Percentiles rank a stretch among this genome's conserved stretches.
Conservation (phyloP, 495 filamentous ascomycete genomes). For the Aspergillus incahuasiensis region DNA sequence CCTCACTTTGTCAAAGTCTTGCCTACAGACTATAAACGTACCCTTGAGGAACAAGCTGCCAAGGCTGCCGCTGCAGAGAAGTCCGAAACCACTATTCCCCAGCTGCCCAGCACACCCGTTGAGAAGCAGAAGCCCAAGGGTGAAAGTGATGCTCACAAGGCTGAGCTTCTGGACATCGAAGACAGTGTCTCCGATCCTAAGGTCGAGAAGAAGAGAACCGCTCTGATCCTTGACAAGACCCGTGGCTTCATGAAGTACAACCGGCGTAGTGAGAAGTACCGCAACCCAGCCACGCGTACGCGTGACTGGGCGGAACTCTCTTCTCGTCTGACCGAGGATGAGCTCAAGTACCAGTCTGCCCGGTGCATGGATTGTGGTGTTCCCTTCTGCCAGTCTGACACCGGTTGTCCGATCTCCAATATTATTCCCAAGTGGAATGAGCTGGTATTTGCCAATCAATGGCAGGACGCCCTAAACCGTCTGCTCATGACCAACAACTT, state of each 20-base stretch:
- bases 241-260: conserved; percentile 99
- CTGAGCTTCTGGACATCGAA: conserved; percentile 88
- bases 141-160: conserved; percentile 61
- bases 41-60: conserved; percentile 77
- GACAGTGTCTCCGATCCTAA: conserved; percentile 84
- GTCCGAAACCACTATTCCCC: conserved; percentile 77
- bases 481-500: conserved; percentile 99
- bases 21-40: conserved; percentile 96
- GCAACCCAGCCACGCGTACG: conserved; percentile 75
- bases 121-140: conserved; percentile 55
- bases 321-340: conserved; percentile 85
- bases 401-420: conserved; percentile 96
- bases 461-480: conserved; percentile 92
- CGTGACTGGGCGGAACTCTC: conserved; percentile 96
- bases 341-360: conserved; percentile 97
- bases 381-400: conserved; percentile 97
- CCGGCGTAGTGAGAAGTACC: conserved; percentile 92
- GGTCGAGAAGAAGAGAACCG: conserved; percentile 88
- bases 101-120: conserved; percentile 57
- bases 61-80: conserved; percentile 83
- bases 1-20: conserved; percentile 92
- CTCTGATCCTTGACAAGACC: conserved; percentile 95
- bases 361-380: conserved; percentile 99
- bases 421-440: conserved; percentile 99
- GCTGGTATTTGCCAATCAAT: conserved; percentile 86